Percentiles rank a stretch among this genome's conserved stretches.
These are phyloP conservation scores for Stemphylium beticola DNA, from an alignment of 2,329 filamentous ascomycete species.

Conservation along the genomic window DNA sequence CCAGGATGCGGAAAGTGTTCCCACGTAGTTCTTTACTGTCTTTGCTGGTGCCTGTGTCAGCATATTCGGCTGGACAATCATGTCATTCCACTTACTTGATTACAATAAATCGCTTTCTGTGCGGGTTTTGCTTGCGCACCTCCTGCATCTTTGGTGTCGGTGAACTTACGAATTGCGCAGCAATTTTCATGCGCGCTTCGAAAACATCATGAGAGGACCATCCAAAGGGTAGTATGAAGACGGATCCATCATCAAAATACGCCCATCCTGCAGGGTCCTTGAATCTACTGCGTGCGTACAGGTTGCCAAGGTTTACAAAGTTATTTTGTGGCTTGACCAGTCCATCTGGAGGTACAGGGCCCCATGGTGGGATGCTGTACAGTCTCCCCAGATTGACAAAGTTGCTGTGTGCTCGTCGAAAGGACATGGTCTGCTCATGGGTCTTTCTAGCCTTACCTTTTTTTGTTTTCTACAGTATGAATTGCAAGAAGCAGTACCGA, in stretches of 20 bases:
- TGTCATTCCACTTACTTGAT: slow-evolving; percentile 14
- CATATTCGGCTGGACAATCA: background rate
- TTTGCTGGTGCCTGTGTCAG: slow-evolving; percentile 11
- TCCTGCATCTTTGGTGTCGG: slow-evolving; percentile 17
- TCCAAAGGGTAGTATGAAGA: slow-evolving; percentile 16
- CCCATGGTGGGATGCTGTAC: slow-evolving; percentile 13
- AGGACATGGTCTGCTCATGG: slow-evolving; percentile 4
- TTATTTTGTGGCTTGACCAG: slow-evolving; percentile 1
- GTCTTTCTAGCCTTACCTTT: background rate
- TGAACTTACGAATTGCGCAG: slow-evolving; percentile 14
- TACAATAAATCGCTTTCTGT: slow-evolving; percentile 16
- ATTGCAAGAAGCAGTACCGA: background rate
- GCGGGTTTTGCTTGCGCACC: slow-evolving; percentile 1
- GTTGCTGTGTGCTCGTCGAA: slow-evolving; percentile 13
- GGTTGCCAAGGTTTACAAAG: slow-evolving; percentile 22
- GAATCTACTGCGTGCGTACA: slow-evolving; percentile 6
- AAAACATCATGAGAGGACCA: slow-evolving; percentile 20
- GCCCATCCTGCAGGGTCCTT: slow-evolving; percentile 19
- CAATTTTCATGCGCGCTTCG: slow-evolving; percentile 24
- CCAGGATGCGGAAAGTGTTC: slow-evolving; percentile 8
- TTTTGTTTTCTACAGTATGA: background rate
- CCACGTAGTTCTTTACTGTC: background rate
- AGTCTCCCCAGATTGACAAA: slow-evolving; percentile 20
- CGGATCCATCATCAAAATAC: slow-evolving; percentile 34
- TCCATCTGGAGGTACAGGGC: background rate